Conservation (phyloP, 768 basidiomycete genomes). For the Coprinopsis strossmayeri region DNA sequence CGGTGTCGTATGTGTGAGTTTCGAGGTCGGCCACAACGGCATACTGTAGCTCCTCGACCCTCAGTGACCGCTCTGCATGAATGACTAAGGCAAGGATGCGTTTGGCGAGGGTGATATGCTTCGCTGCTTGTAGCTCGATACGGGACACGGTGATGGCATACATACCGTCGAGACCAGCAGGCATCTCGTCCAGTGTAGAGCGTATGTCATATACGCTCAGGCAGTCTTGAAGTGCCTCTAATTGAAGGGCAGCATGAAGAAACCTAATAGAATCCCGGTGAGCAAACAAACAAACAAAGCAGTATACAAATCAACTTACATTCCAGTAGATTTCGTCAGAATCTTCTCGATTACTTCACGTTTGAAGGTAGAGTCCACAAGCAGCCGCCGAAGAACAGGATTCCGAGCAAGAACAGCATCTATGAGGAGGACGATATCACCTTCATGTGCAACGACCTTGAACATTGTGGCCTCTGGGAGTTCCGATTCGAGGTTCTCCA, state of each 20-base stretch:
- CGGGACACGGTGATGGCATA: not conserved
- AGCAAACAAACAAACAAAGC: not conserved
- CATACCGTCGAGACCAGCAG: slow-evolving; percentile 1
- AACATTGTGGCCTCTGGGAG: not conserved
- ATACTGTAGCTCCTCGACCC: not conserved
- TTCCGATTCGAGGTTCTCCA: not conserved
- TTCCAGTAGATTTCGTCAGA: not conserved
- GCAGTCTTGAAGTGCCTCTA: not conserved
- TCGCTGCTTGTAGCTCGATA: not conserved
- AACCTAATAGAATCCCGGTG: too few species aligned
- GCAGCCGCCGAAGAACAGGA: not conserved
- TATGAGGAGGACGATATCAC: not conserved
- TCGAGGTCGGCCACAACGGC: not conserved
- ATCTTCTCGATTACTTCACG: not conserved
- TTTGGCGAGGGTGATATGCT: not conserved
- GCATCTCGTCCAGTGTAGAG: not conserved
- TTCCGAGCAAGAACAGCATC: not conserved
- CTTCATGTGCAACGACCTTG: not conserved
- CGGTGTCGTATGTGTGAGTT: not conserved
- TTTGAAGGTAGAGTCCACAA: not conserved
- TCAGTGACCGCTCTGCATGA: not conserved
- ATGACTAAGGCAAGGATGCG: not conserved
- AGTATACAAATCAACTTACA: not conserved
- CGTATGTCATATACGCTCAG: not conserved
- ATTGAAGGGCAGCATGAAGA: slow-evolving; percentile 4